Conservation (phyloP, 2,329 filamentous ascomycete species). For the Aspergillus nomiae region DNA sequence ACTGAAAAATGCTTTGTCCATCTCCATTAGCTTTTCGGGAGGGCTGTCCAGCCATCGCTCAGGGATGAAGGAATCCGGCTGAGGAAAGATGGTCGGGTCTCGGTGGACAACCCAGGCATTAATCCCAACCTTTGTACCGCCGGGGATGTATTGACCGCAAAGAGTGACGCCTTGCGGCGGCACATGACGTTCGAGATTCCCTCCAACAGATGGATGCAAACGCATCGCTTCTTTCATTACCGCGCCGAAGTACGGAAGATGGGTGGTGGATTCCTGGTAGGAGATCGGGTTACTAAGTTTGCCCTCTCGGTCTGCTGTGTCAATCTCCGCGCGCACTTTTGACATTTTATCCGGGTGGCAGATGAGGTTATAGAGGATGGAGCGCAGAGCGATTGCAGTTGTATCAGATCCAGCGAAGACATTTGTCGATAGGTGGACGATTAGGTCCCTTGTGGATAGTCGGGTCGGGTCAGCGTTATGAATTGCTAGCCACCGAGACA, state of each 20-base stretch:
- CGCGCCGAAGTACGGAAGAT: slow-evolving; percentile 39
- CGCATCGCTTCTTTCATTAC: slow-evolving; percentile 42
- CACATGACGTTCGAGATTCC: slow-evolving; percentile 39
- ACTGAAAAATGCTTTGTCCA: slow-evolving; percentile 34
- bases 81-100: slow-evolving; percentile 42
- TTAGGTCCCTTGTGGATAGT: slow-evolving; percentile 31
- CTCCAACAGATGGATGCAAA: slow-evolving; percentile 37
- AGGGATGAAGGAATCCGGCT: slow-evolving; percentile 45
- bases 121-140: slow-evolving; percentile 46
- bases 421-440: slow-evolving; percentile 24
- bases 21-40: slow-evolving; percentile 25
- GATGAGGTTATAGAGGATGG: slow-evolving; percentile 2
- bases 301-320: slow-evolving; percentile 26
- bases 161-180: slow-evolving; percentile 31
- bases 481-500: slow-evolving; percentile 31
- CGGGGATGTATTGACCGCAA: slow-evolving; percentile 35
- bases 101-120: slow-evolving; percentile 49
- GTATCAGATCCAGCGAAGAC: slow-evolving; percentile 10
- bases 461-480: slow-evolving; percentile 30
- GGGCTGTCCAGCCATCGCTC: slow-evolving; percentile 48
- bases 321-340: slow-evolving; percentile 44
- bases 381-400: neutral
- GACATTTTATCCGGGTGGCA: slow-evolving; percentile 22
- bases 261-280: slow-evolving; percentile 26
- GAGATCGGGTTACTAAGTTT: slow-evolving; percentile 24